Percentiles rank a stretch among this genome's conserved stretches.
phyloP scores from a whole-genome alignment of 2,329 filamentous ascomycete genomes.

The Coniochaeta sp. region DNA sequence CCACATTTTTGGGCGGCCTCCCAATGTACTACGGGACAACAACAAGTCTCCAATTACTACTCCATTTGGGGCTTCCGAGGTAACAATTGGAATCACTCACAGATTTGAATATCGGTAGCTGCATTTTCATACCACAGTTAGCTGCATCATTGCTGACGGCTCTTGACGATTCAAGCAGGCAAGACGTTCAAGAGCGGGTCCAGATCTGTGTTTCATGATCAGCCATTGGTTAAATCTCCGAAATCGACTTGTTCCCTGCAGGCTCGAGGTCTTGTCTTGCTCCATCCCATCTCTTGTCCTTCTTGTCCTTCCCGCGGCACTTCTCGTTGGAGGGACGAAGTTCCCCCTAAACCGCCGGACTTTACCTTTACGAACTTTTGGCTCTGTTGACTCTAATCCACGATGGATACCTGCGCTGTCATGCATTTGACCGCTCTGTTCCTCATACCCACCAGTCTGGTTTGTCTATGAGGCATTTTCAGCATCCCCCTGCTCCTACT shows the following conservation, averaged over 20 bases:
- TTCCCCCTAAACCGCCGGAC: neutral
- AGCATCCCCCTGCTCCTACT: neutral
- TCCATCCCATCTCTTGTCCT: neutral
- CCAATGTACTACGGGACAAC: neutral
- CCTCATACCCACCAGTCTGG: neutral
- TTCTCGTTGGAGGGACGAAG: neutral
- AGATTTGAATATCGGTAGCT: neutral
- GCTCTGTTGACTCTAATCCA: neutral
- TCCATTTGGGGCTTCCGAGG: neutral
- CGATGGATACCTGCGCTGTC: neutral
- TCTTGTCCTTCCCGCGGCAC: neutral
- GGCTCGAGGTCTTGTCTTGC: neutral
- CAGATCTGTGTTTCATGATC: neutral
- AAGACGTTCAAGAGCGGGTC: neutral
- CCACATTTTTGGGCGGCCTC: neutral
- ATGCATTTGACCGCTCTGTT: neutral
- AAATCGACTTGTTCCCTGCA: neutral
- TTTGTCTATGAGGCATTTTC: constrained; percentile 6
- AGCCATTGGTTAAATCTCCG: neutral
- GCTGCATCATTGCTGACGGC: neutral
- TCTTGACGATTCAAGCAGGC: neutral
- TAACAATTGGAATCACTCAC: neutral
- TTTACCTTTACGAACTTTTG: neutral
- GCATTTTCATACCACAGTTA: neutral
- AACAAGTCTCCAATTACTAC: neutral